These are phyloP conservation scores for Naumovozyma dairenensis DNA, from an alignment of 805 yeast genomes.

Conservation along the genomic window DNA sequence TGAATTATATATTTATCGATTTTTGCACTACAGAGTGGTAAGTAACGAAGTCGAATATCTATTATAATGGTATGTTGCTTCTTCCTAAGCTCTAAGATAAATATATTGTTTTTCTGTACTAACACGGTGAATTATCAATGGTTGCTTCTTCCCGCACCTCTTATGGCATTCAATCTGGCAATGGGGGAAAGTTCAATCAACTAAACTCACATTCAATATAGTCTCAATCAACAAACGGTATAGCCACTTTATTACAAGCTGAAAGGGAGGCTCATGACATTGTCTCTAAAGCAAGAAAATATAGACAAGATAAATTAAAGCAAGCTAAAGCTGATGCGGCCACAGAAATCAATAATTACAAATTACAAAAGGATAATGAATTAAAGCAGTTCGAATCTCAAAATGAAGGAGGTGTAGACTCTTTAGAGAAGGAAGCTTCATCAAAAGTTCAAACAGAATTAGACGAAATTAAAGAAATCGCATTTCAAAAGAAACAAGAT, in stretches of 20 bases:
- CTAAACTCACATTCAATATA: too few species aligned
- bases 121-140: too few species aligned
- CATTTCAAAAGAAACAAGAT: constrained; percentile 47
- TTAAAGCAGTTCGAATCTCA: constrained; percentile 61
- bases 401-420: constrained; percentile 49
- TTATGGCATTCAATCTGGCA: too few species aligned
- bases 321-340: constrained; percentile 93
- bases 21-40: too few species aligned
- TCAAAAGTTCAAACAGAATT: constrained; percentile 62
- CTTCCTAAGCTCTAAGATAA: too few species aligned
- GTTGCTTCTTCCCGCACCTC: too few species aligned
- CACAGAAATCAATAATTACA: constrained; percentile 78
- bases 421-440: constrained; percentile 63
- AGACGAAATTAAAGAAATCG: constrained; percentile 54
- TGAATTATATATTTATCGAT: too few species aligned
- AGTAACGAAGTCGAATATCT: too few species aligned
- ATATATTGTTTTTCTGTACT: too few species aligned
- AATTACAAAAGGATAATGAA: constrained; percentile 72
- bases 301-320: constrained; percentile 68
- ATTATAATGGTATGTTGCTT: too few species aligned
- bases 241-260: constrained; percentile 44
- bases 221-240: constrained; percentile 28
- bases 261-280: constrained; percentile 97
- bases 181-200: too few species aligned
- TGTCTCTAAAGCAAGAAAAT: constrained; percentile 85